Base-by-base conservation (phyloP, 2,329 filamentous ascomycete species). In the Daldinia eschscholtzii region DNA sequence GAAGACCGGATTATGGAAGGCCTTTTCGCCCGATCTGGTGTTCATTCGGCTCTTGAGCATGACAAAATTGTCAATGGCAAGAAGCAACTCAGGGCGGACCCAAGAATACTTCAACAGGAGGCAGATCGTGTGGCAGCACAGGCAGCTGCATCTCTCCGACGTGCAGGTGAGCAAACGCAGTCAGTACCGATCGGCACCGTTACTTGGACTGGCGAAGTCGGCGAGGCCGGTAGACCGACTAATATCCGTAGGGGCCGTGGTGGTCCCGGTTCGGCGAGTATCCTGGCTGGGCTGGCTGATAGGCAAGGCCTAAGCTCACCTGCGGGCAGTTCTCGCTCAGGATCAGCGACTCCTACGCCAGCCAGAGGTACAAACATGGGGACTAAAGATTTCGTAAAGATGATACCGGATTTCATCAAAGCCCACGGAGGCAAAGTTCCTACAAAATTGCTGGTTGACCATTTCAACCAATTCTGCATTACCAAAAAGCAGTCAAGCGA, bases 1-100 rank as follows among this genome's bases (percentile, higher is more conserved):
- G 92, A 95, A 77, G 90, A 90, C 61, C 92, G 93, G 50, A 89
- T 98, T 72, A 92, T 98, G 83, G 91, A 94, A 70, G 92, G 92
- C 58, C 93, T 99, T 61, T 97, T 98, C 77, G 91, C 94, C 0
- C 89, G 91, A 44, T 92, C 93, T 0, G 92, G 91, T 2, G 92
- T 98, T 1, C 94, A 97, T 75, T 94, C 92, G n/a, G 93, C 94
- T 0, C 88, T 98, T 50, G 93, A 98, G 75, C 96, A 99, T 77
- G 96, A 98, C 72, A 88, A 93, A 60, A 97, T 98, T 75, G 88
- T 98, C 74, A 92, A 91, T 72, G 92, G 92, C 42, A 91, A 89
- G 73, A 88, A 88, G 58, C 89, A 89, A 62, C 83, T 93, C 18
- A 87, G 89, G 69, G 92, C 93, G 0, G 93, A 97, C 75, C 89